phyloP scores from a whole-genome alignment of 2,329 filamentous ascomycete species.

The Scleromitrula shiraiana region DNA sequence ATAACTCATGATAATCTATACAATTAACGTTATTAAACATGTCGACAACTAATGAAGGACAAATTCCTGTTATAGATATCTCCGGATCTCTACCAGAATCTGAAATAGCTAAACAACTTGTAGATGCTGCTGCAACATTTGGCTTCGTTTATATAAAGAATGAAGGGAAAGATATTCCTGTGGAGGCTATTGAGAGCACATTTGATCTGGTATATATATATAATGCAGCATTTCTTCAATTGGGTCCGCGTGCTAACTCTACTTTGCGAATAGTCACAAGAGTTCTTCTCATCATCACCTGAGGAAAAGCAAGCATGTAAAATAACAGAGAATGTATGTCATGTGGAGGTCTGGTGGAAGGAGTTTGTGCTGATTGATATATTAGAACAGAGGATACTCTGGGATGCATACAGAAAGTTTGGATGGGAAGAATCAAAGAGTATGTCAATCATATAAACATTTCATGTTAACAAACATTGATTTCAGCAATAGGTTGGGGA shows the following conservation, averaged over 20 bases:
- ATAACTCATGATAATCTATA: too few species aligned
- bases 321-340: constrained; percentile 54
- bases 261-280: constrained; percentile 52
- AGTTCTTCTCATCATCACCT: constrained; percentile 62
- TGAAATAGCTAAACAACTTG: constrained; percentile 56
- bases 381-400: constrained; percentile 80
- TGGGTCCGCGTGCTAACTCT: too few species aligned
- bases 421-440: constrained; percentile 74
- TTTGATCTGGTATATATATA: constrained; percentile 60
- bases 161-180: constrained; percentile 58
- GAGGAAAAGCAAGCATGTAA: constrained; percentile 67
- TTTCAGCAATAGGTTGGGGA: constrained; percentile 56
- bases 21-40: too few species aligned
- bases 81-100: constrained; percentile 48
- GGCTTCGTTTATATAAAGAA: constrained; percentile 89
- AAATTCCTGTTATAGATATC: constrained; percentile 79
- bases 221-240: too few species aligned
- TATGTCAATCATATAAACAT: constrained; percentile 32
- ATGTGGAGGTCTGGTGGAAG: not conserved
- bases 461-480: constrained; percentile 9
- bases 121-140: constrained; percentile 72
- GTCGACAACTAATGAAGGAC: constrained; percentile 5
- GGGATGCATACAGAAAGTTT: constrained; percentile 82
- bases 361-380: constrained; percentile 13
- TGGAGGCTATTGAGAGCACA: constrained; percentile 56